phyloP scores from a whole-genome alignment of 1,284 basidiomycete genomes.

The Moniliophthora roreri region DNA sequence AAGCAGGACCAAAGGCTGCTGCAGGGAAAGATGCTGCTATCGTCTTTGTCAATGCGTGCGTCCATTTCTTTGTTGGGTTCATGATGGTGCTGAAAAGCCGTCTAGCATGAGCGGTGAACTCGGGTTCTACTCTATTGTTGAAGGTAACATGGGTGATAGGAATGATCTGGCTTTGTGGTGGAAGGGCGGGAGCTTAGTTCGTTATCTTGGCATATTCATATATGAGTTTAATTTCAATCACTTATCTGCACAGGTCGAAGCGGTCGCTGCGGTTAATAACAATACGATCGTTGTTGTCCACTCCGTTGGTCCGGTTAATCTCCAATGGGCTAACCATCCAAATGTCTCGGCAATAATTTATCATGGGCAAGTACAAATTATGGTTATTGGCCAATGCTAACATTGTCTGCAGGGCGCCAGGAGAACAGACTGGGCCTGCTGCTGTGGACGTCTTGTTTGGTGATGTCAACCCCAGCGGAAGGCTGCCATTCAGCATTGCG shows the following conservation, averaged over 20 bases:
- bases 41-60: conserved; percentile 64
- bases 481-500: conserved; percentile 64
- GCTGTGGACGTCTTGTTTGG: conserved; percentile 59
- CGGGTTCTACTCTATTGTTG: conserved; percentile 55
- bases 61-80: conserved; percentile 1
- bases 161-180: conserved; percentile 77
- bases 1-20: conserved; percentile 46
- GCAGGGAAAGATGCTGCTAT: conserved; percentile 55
- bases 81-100: not conserved
- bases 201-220: conserved; percentile 5
- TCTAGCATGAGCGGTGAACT: conserved; percentile 46
- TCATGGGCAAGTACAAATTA: conserved; percentile 42
- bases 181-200: conserved; percentile 37
- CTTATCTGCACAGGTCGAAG: conserved; percentile 36
- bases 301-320: conserved; percentile 57
- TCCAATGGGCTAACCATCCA: conserved; percentile 60
- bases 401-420: no score
- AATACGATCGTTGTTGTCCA: conserved; percentile 74
- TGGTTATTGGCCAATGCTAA: no score
- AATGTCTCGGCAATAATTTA: no score
- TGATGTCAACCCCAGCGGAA: conserved; percentile 56
- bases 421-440: conserved; percentile 64
- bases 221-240: not conserved
- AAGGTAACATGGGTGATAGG: conserved; percentile 67
- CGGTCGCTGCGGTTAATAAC: conserved; percentile 45